phyloP scores from a whole-genome alignment of 495 filamentous ascomycete genomes.

The Tricharina praecox region DNA sequence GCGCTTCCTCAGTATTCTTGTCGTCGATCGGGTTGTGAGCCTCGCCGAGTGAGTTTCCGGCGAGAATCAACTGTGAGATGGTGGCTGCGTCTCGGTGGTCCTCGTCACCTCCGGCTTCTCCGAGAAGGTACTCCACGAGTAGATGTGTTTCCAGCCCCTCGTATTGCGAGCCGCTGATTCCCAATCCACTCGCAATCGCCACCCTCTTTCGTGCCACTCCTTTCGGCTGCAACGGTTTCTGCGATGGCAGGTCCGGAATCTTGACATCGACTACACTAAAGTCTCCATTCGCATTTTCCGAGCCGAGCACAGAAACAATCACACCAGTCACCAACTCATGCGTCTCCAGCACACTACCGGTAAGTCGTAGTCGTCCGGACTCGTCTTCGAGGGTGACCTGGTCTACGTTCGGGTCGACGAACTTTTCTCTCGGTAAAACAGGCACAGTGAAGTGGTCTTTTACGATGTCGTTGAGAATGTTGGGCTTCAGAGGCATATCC shows the following conservation, averaged over 20 bases:
- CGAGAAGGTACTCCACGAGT: constrained; percentile 71
- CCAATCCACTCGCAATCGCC: constrained; percentile 76
- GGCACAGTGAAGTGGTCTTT: constrained; percentile 86
- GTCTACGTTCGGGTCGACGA: constrained; percentile 42
- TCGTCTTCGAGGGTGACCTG: constrained; percentile 88
- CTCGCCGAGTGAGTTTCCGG: constrained; percentile 68
- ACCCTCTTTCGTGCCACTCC: constrained; percentile 39
- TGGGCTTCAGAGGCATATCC: constrained; percentile 93
- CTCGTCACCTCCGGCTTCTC: constrained; percentile 48
- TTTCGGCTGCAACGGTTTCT: constrained; percentile 30
- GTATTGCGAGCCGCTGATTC: constrained; percentile 54
- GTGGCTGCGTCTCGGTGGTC: constrained; percentile 42
- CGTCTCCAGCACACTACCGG: constrained; percentile 45
- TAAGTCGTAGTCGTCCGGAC: constrained; percentile 72
- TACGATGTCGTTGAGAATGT: constrained; percentile 84
- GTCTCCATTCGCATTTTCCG: constrained; percentile 77
- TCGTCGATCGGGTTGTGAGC: constrained; percentile 27
- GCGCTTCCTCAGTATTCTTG: constrained; percentile 27
- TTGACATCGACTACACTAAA: constrained; percentile 84
- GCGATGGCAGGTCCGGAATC: constrained; percentile 61
- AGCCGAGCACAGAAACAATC: constrained; percentile 79
- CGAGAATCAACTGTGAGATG: constrained; percentile 76
- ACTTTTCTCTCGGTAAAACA: constrained; percentile 64
- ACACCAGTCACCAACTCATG: constrained; percentile 74
- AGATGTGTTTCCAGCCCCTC: constrained; percentile 59